Base-by-base conservation (phyloP, 176 grass and related monocot species). In the Pontederia paniculata region DNA sequence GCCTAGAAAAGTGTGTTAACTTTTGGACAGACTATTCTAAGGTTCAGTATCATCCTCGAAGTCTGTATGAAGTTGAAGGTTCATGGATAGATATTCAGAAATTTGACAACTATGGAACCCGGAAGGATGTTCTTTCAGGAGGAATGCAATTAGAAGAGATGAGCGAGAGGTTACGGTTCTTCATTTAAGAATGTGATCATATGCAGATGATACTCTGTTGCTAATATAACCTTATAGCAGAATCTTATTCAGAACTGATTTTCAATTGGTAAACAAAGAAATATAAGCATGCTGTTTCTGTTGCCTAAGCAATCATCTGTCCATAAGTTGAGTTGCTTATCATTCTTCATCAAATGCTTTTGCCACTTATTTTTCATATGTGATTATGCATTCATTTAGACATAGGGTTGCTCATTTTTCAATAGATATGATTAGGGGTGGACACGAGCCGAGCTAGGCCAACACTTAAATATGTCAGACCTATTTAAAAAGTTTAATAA, bases 171-270 rank as follows among this genome's bases (percentile, higher is more conserved):
- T 77, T 91, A 43, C 82, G 93, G 20, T 98, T 91, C 59, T 91
- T 98, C 77, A 31, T 91, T 59, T 86, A 98, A 88, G 93, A 91
- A 84, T 98, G 93, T 3, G 87, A 88, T 42, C 80, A 98, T 80
- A 83, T 98, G 70, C 93, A 98, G 86, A 86, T 98, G 48, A 1
- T 31, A 55, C 45, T 77, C 58, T 62, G 11, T 23, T 55, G 53
- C 5, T 5, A 9, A 46, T 23, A 46, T 50, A 14, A 50, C 6
- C 12, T 8, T 50, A 50, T 31, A 31, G 25, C 1, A 31, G 25
- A 31, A 31, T 31, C 25, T 31, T 31, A 5, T 31, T 31, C 25
- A 5, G 25, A 31, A 2, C 25, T 5, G 5, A 5, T 31, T 31
- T 31, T 31, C 3, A 1, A 31, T 2, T 31, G 1, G 5, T 31